These are phyloP conservation scores for Xylaria sp. DNA, from an alignment of 2,329 filamentous ascomycete genomes.

Conservation along the genomic window DNA sequence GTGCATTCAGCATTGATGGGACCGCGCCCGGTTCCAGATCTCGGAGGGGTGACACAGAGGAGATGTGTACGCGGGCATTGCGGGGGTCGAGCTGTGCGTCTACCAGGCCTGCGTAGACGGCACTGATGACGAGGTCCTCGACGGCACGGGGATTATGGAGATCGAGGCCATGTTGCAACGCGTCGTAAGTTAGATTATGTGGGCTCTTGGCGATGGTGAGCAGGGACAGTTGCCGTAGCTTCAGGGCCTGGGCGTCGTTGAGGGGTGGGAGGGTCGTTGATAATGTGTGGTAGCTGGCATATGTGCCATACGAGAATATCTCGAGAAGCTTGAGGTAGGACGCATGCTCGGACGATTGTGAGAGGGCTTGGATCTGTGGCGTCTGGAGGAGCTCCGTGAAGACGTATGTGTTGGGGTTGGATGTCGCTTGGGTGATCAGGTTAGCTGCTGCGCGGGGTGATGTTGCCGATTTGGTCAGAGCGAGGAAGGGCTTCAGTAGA, in stretches of 20 bases:
- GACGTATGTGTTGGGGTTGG: slow-evolving; percentile 88
- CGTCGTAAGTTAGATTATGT: slow-evolving; percentile 75
- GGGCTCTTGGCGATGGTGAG: slow-evolving; percentile 79
- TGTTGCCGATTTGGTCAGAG: slow-evolving; percentile 84
- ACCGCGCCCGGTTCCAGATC: slow-evolving; percentile 82
- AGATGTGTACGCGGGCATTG: slow-evolving; percentile 77
- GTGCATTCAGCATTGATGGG: slow-evolving; percentile 71
- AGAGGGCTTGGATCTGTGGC: slow-evolving; percentile 80
- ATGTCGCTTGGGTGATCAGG: slow-evolving; percentile 86
- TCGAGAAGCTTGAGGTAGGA: slow-evolving; percentile 77
- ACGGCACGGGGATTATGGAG: slow-evolving; percentile 75
- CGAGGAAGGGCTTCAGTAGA: slow-evolving; percentile 79
- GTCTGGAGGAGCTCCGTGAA: slow-evolving; percentile 92
- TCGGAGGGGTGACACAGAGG: slow-evolving; percentile 83
- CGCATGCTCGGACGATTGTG: slow-evolving; percentile 67
- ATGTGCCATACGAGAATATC: slow-evolving; percentile 94
- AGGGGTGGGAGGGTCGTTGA: slow-evolving; percentile 73
- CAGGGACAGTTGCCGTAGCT: slow-evolving; percentile 91
- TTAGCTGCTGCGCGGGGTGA: slow-evolving; percentile 87
- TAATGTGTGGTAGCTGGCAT: slow-evolving; percentile 71
- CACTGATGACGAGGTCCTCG: slow-evolving; percentile 85
- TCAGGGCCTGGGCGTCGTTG: slow-evolving; percentile 76
- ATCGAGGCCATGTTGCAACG: slow-evolving; percentile 73
- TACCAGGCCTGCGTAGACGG: slow-evolving; percentile 87
- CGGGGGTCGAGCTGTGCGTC: slow-evolving; percentile 85